Conservation (phyloP, 148 eudicot species). For the Rhododendron ovatum region DNA sequence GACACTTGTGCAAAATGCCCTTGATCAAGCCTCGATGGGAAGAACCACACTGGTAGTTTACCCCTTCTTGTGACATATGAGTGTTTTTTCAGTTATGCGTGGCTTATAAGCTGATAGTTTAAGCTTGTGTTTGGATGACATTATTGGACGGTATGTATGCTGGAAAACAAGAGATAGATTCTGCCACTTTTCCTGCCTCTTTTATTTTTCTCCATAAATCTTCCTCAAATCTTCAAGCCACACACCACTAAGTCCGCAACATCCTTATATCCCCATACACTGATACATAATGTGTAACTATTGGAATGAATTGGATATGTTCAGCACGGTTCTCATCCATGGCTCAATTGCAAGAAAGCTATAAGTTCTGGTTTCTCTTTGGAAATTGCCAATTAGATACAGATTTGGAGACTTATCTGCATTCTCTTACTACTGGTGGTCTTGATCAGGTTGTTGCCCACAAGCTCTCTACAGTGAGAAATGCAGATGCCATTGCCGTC, state of each 20-base stretch:
- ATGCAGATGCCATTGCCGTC: constrained; percentile 83
- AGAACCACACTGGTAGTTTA: neutral
- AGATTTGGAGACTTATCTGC: neutral
- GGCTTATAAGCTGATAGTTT: neutral
- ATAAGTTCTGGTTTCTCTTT: neutral
- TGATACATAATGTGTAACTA: neutral
- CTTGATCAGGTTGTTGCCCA: constrained; percentile 77
- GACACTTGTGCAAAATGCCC: neutral
- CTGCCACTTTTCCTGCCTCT: neutral
- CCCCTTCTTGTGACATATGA: neutral
- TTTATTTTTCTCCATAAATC: neutral
- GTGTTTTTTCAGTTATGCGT: neutral
- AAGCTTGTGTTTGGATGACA: neutral
- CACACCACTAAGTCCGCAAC: neutral
- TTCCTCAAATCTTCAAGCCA: neutral
- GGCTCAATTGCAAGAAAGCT: neutral
- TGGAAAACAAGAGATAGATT: neutral
- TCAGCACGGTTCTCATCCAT: neutral
- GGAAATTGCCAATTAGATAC: neutral
- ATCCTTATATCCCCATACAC: neutral
- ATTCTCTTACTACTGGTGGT: neutral
- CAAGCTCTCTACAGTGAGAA: constrained; percentile 81
- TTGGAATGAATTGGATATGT: neutral
- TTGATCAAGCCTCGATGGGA: neutral
- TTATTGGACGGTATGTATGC: neutral